Conservation (phyloP, 2,329 filamentous ascomycete genomes). For the Didymella exigua region DNA sequence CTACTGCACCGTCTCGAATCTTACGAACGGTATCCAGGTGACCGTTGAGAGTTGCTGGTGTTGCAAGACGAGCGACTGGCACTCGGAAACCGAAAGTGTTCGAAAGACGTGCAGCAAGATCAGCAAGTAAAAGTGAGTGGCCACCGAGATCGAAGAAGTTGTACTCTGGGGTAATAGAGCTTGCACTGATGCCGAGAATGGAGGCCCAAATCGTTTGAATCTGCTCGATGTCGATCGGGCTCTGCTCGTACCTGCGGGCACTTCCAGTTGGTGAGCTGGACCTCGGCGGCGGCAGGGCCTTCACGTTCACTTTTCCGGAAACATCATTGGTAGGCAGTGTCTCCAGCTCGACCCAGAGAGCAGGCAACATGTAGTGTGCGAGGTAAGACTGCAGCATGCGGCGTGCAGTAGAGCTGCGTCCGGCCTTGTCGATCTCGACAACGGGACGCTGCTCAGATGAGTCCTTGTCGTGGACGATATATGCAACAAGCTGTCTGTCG, state of each 20-base stretch:
- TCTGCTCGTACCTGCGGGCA: slow-evolving; percentile 60
- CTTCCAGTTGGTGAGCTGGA: slow-evolving; percentile 54
- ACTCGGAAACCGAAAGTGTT: slow-evolving; percentile 75
- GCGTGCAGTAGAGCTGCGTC: slow-evolving; percentile 72
- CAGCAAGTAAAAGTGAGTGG: slow-evolving; percentile 77
- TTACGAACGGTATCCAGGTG: slow-evolving; percentile 74
- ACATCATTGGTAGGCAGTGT: slow-evolving; percentile 76
- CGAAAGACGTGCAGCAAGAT: slow-evolving; percentile 72
- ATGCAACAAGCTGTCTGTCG: slow-evolving; percentile 76
- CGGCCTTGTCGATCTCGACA: slow-evolving; percentile 71
- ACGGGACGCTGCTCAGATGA: slow-evolving; percentile 62
- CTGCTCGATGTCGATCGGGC: slow-evolving; percentile 68
- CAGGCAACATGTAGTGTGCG: slow-evolving; percentile 83
- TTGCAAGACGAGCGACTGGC: slow-evolving; percentile 72
- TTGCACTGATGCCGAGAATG: slow-evolving; percentile 68
- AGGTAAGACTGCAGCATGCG: slow-evolving; percentile 68
- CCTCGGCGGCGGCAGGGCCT: slow-evolving; percentile 68
- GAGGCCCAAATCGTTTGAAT: slow-evolving; percentile 75
- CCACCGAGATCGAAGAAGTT: slow-evolving; percentile 84
- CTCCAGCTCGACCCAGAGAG: slow-evolving; percentile 75
- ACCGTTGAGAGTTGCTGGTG: slow-evolving; percentile 72
- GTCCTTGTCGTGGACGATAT: slow-evolving; percentile 72
- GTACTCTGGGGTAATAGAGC: slow-evolving; percentile 69
- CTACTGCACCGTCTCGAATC: slow-evolving; percentile 73
- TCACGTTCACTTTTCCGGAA: slow-evolving; percentile 78